A percentile compares a stretch with the other conserved stretches of the same genome.
These are phyloP conservation scores for Mallotus japonicus DNA, from an alignment of 441 rosid genomes.

Conservation along the genomic window DNA sequence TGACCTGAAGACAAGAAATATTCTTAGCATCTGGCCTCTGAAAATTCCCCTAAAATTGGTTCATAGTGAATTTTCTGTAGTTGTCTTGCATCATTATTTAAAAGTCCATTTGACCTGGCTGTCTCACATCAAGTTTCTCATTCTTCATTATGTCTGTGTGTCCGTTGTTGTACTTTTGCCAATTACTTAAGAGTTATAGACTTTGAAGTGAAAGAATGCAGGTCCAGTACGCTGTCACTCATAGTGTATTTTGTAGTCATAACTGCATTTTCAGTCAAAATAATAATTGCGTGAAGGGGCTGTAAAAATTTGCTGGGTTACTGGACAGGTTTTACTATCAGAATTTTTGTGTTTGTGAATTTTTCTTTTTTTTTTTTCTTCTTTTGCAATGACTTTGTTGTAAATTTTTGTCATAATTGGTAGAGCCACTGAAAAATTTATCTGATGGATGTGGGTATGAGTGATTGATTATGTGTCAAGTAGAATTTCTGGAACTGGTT, in stretches of 20 bases:
- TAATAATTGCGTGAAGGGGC: neutral
- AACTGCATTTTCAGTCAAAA: neutral
- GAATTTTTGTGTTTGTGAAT: neutral
- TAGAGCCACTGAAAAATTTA: neutral
- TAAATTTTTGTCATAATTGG: neutral
- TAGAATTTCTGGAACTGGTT: constrained; percentile 2
- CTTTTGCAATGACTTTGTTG: neutral
- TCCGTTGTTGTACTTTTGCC: neutral
- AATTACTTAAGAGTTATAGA: neutral
- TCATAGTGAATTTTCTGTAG: neutral
- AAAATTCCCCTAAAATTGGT: neutral
- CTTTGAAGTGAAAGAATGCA: neutral
- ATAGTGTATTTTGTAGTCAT: neutral
- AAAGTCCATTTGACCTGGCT: neutral
- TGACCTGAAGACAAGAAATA: too few relatives aligned
- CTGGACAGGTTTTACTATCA: neutral
- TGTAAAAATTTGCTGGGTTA: neutral
- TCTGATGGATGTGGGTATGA: neutral
- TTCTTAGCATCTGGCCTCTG: neutral
- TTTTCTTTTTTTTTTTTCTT: too few relatives aligned
- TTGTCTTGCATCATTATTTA: neutral
- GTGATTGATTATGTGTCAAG: neutral
- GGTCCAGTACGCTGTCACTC: neutral
- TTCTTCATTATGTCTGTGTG: neutral
- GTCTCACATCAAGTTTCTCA: neutral